A percentile compares a stretch with the other conserved stretches of the same genome.
phyloP scores from a whole-genome alignment of 768 basidiomycete species.

The Neoboletus brunneissimus region DNA sequence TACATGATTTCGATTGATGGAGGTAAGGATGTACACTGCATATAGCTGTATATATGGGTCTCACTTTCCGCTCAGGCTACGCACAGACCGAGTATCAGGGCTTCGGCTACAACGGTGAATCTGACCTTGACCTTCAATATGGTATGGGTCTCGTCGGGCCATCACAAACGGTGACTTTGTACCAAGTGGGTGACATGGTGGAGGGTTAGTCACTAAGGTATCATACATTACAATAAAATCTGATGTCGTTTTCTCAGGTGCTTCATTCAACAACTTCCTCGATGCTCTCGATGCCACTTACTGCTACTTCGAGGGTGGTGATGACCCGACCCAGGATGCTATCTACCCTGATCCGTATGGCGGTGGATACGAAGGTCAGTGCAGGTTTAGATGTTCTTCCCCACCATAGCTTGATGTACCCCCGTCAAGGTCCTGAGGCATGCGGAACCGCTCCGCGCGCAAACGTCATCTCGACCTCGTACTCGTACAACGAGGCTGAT shows the following conservation, averaged over 20 bases:
- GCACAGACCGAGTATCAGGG: slow-evolving; percentile 27
- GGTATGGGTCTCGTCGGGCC: too few species aligned
- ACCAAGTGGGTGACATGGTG: slow-evolving; percentile 31
- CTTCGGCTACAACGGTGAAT: slow-evolving; percentile 31
- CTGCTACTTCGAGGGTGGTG: slow-evolving; percentile 36
- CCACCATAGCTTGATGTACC: too few species aligned
- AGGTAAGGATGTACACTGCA: too few species aligned
- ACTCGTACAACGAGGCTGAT: too few species aligned
- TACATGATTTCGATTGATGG: slow-evolving; percentile 29
- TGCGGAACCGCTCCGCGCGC: too few species aligned
- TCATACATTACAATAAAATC: background rate
- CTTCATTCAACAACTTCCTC: slow-evolving; percentile 36
- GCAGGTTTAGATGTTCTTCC: background rate
- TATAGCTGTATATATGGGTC: background rate
- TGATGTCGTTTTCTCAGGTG: slow-evolving; percentile 11
- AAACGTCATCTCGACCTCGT: too few species aligned
- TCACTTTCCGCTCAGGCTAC: slow-evolving; percentile 18
- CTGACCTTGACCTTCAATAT: too few species aligned
- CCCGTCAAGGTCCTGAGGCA: slow-evolving; percentile 1
- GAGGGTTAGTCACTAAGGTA: slow-evolving; percentile 15
- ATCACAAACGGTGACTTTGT: slow-evolving; percentile 26
- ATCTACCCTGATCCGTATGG: slow-evolving; percentile 10
- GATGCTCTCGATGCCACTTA: slow-evolving; percentile 35
- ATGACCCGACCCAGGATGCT: slow-evolving; percentile 28
- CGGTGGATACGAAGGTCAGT: slow-evolving; percentile 12